Evolutionary conservation across 2,329 filamentous ascomycete genomes (phyloP), one percentile per base, ranked within the genome.

Genomic region (Parafenestella ontariensis): DNA sequence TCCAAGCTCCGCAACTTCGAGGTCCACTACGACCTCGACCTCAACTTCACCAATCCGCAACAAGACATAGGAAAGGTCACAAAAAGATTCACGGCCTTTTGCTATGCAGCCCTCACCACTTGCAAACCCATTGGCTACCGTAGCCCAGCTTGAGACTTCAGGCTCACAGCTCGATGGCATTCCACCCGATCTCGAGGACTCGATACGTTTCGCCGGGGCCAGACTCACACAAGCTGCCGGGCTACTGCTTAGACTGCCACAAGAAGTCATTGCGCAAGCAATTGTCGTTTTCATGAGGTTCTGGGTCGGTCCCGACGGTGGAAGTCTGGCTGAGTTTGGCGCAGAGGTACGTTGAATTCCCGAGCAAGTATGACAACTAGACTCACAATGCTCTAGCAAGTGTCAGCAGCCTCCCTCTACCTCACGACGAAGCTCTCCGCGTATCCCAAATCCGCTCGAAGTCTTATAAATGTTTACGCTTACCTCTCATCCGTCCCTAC

Each of bases 181-280:
- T 2, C 88, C 90, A 1, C 76, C 78, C 28, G 87, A 91, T 60
- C 79, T 94, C 13, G 89, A 91, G 73, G 87, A 90, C 69, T 84
- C 85, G 58, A 81, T 93, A 59, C 88, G 89, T 65, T 89, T 88
- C 73, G 83, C 88, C 49, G 88, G 89, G 31, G 87, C 90, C 71
- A 85, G 85, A 64, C 83, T 94, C 39, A 91, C 89, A 3, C 91
- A 95, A 76, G 87, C 89, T 20, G 89, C 90, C 10, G 91, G 91
- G 26, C 83, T 96, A 46, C 84, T 98, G 17, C 83, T 99, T 3
- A 86, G 91, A 43, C 82, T 98, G 34, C 90, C 92, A 6, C 92
- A 96, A 72, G 91, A 92, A 64, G 86, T 91, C 34, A 91, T 95
- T 34, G 90, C 92, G 4, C 90, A 92, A 69, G 91, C 93, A 3